phyloP scores from a whole-genome alignment of 768 basidiomycete genomes.

The Suillus subaureus region DNA sequence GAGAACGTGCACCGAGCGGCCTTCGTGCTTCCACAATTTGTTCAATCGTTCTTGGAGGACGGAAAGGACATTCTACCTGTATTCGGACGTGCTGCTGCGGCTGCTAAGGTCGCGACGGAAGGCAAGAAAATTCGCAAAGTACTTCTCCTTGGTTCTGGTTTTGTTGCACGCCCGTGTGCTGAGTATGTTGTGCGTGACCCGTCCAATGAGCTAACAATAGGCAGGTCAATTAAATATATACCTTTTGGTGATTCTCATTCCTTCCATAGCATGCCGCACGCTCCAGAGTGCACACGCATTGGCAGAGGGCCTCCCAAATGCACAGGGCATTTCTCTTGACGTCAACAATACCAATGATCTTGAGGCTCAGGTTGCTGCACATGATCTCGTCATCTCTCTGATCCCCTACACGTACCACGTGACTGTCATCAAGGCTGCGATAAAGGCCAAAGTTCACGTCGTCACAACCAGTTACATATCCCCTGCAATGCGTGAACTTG shows the following conservation, averaged over 20 bases:
- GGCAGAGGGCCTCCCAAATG: constrained; percentile 63
- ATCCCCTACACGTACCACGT: constrained; percentile 95
- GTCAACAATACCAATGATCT: constrained; percentile 71
- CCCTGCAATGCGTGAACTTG: constrained; percentile 86
- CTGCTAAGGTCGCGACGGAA: constrained; percentile 42
- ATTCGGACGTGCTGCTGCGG: constrained; percentile 67
- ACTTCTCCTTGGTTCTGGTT: constrained; percentile 91
- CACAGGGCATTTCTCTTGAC: constrained; percentile 80
- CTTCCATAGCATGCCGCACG: constrained; percentile 77
- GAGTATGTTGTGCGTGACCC: constrained; percentile 88
- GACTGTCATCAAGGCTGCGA: constrained; percentile 84
- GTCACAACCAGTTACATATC: constrained; percentile 97
- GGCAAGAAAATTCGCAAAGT: constrained; percentile 61
- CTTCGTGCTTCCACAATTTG: constrained; percentile 95
- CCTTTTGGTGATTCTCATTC: background rate
- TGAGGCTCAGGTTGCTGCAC: constrained; percentile 77
- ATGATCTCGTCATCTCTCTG: constrained; percentile 94
- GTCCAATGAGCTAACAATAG: constrained; percentile 83
- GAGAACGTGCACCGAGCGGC: constrained; percentile 75
- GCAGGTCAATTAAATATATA: constrained; percentile 41
- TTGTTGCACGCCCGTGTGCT: constrained; percentile 94
- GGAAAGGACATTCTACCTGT: constrained; percentile 69
- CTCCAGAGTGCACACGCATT: constrained; percentile 75
- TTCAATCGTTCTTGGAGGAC: constrained; percentile 71
- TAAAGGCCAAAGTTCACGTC: constrained; percentile 84